Evolutionary conservation across 2,329 filamentous ascomycete species (phyloP).

Genomic region (Botrytis elliptica): DNA sequence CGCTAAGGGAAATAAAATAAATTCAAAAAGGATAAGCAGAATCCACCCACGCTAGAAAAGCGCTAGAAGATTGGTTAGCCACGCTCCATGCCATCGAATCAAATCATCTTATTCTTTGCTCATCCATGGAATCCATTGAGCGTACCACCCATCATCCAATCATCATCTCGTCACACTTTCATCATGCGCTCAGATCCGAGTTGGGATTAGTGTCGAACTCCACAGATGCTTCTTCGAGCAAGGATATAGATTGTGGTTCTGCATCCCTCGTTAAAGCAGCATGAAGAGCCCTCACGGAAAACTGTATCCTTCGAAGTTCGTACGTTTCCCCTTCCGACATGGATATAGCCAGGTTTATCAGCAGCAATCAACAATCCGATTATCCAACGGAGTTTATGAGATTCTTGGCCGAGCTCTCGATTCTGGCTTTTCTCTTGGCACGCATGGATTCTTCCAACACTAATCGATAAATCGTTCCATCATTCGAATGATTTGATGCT

Average conservation of each 20-base stretch:
- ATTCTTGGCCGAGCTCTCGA: neutral
- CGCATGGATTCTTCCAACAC: neutral
- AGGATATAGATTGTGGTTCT: neutral
- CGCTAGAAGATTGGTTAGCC: slow-evolving; percentile 9
- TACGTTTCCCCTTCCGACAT: neutral
- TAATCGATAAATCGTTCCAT: neutral
- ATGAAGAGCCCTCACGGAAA: neutral
- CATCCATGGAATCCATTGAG: neutral
- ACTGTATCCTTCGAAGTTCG: neutral
- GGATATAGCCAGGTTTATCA: neutral
- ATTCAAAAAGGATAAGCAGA: accelerated
- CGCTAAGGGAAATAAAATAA: neutral
- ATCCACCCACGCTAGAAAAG: slow-evolving; percentile 7
- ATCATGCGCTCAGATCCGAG: neutral
- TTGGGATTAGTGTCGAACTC: neutral
- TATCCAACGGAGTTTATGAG: neutral
- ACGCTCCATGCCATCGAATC: neutral
- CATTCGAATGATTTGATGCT: neutral
- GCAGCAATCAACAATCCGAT: neutral
- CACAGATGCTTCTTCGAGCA: neutral
- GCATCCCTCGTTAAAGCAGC: slow-evolving; percentile 6
- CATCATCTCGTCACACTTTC: neutral
- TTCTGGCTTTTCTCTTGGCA: neutral
- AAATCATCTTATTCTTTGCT: neutral
- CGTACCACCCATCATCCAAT: neutral